Base-by-base conservation (phyloP, 371 early-diverging fungal genomes). In the Mortierella sp. region DNA sequence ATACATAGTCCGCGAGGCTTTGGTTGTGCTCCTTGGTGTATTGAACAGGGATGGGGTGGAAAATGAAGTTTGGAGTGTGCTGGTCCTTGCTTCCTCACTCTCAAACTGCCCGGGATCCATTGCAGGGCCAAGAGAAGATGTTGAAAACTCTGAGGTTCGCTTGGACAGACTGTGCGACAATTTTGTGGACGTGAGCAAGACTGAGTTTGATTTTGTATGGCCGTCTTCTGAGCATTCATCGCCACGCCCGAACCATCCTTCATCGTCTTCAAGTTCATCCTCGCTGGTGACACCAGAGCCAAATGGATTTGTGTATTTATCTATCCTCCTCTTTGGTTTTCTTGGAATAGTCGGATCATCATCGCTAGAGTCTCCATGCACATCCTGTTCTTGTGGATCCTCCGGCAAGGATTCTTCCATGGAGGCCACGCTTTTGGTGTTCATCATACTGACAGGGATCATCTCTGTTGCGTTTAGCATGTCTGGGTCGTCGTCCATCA, bases 61-160 rank as follows among this genome's bases (percentile, higher is more conserved):
- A n/a, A 45, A 51, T 32, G 73, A 32, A 28, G 62, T 64, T 10
- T 32, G 18, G 2, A 37, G 47, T 10, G 45, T 39, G 35, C 9
- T 54, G 11, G 60, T 55, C 45, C 26, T 62, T 59, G 52, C 40
- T 5, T 26, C 63, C 5, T 47, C 60, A 12, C n/a, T 49, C 49
- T 75, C 68, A 65, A 71, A 79, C 69, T 79, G 80, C n/a, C 65
- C 55, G 9, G 75, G 80, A 57, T 79, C 75, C 80, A 79, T 79
- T 30, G 79, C 79, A 16, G 57, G 49, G 28, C 75, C 79, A 12
- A 79, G 62, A 0, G 80, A 74, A 1, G 80, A 55, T 10, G 68
- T 67, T 11, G 59, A 14, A 43, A 75, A 72, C 28, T 79, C 72
- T 5, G 74, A 65, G 5, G 68, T 52, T 16, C 52, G 52, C 51